Evolutionary conservation across 2,329 filamentous ascomycete genomes (phyloP).

Genomic region (Cordyceps tenuipes): DNA sequence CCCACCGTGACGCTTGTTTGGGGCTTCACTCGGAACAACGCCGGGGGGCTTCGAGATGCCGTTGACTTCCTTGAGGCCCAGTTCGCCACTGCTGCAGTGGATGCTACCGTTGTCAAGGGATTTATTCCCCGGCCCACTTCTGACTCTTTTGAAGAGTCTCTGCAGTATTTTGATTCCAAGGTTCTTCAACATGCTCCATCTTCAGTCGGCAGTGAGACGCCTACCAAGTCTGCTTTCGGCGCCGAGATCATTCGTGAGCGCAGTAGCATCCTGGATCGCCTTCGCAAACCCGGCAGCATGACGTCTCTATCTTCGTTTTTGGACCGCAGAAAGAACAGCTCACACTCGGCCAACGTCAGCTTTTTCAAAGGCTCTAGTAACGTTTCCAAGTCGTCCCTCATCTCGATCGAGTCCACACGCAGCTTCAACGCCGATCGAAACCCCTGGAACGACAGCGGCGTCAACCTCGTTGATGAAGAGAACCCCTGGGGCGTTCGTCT

Average conservation of each 20-base stretch:
- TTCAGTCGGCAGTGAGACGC: conserved; percentile 74
- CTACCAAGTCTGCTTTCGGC: conserved; percentile 74
- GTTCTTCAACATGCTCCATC: conserved; percentile 86
- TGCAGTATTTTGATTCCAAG: conserved; percentile 96
- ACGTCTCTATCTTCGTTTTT: conserved; percentile 94
- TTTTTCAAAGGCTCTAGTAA: conserved; percentile 92
- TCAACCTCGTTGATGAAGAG: conserved; percentile 88
- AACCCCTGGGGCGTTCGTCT: conserved; percentile 55
- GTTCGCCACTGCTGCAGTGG: conserved; percentile 81
- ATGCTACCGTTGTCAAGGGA: conserved; percentile 78
- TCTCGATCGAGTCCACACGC: conserved; percentile 90
- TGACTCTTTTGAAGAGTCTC: conserved; percentile 93
- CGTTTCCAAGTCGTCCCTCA: conserved; percentile 88
- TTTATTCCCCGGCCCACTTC: conserved; percentile 98
- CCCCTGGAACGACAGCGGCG: conserved; percentile 95
- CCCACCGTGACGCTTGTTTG: conserved; percentile 59
- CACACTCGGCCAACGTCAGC: conserved; percentile 68
- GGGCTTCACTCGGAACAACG: conserved; percentile 93
- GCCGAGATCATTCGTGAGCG: conserved; percentile 74
- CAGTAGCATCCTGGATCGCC: conserved; percentile 79
- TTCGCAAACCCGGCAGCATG: conserved; percentile 91
- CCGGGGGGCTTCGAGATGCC: conserved; percentile 87
- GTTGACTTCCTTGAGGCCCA: conserved; percentile 88
- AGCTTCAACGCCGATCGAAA: conserved; percentile 88
- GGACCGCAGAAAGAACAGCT: conserved; percentile 89